Conservation (phyloP, 2,329 filamentous ascomycete species). For the Paramyrothecium sp. region DNA sequence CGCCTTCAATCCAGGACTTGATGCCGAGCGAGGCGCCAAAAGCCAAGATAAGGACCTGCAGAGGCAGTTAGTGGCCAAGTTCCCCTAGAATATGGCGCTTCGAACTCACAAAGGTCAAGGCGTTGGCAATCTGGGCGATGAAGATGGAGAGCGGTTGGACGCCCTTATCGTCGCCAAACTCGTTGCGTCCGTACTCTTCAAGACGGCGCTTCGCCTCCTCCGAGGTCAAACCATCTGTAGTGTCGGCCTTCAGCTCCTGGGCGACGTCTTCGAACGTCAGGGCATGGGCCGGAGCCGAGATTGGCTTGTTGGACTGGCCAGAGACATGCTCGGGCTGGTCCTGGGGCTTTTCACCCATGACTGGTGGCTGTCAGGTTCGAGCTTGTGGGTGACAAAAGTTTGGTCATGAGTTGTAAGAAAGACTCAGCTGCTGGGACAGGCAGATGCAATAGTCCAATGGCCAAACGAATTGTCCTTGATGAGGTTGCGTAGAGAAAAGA, state of each 20-base stretch:
- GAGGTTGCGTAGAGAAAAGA: background rate
- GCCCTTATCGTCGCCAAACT: conserved; percentile 58
- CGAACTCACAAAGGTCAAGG: conserved; percentile 60
- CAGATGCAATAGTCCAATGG: no score
- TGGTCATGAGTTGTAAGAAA: no score
- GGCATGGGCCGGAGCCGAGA: conserved; percentile 63
- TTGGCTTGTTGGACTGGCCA: conserved; percentile 44
- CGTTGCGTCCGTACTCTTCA: conserved; percentile 58
- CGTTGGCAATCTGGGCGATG: conserved; percentile 65
- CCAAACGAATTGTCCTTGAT: no score
- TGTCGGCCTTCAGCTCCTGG: conserved; percentile 53
- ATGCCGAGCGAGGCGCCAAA: conserved; percentile 59
- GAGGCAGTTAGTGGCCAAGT: background rate
- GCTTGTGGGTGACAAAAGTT: no score
- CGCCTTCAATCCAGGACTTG: conserved; percentile 58
- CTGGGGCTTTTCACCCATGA: conserved; percentile 21
- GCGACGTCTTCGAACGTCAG: conserved; percentile 52
- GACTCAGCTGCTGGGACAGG: no score
- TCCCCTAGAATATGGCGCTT: no score
- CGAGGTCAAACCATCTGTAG: conserved; percentile 55
- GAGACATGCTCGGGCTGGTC: conserved; percentile 26
- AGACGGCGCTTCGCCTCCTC: conserved; percentile 54
- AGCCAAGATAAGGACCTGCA: conserved; percentile 50
- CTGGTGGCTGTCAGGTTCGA: background rate
- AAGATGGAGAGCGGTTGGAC: conserved; percentile 64